Conservation (phyloP, 1,284 basidiomycete genomes). For the Pseudozyma hubeiensis region DNA sequence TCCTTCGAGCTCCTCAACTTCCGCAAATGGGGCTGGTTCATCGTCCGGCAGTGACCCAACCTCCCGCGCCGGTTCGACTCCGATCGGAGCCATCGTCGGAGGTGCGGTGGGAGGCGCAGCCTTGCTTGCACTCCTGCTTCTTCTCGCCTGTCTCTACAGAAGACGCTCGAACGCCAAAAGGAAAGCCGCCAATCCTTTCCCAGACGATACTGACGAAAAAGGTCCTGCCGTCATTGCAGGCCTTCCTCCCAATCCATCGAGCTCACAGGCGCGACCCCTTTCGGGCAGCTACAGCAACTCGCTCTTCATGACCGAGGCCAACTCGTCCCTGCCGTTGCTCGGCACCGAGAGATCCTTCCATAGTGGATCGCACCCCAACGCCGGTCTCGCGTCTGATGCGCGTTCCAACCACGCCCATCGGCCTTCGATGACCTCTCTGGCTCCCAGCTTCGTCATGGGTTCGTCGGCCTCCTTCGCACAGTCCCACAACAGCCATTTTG, state of each 20-base stretch:
- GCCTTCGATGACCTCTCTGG: constrained; percentile 30
- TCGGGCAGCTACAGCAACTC: constrained; percentile 32
- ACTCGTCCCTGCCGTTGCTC: constrained; percentile 25
- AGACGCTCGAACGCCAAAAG: constrained; percentile 25
- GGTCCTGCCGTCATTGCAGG: constrained; percentile 34
- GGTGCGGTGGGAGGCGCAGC: constrained; percentile 28
- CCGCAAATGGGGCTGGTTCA: constrained; percentile 5
- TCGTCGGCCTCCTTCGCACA: constrained; percentile 28
- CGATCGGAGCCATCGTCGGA: constrained; percentile 33
- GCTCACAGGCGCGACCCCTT: constrained; percentile 14
- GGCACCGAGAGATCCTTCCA: constrained; percentile 17
- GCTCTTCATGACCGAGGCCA: constrained; percentile 27
- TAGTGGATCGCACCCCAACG: constrained; percentile 14
- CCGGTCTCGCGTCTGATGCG: constrained; percentile 9
- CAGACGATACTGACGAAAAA: constrained; percentile 22
- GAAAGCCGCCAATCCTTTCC: constrained; percentile 28
- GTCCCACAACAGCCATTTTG: constrained; percentile 22
- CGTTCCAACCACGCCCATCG: constrained; percentile 22
- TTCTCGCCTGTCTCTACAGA: constrained; percentile 16
- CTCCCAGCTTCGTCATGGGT: constrained; percentile 33
- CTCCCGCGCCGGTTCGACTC: constrained; percentile 4
- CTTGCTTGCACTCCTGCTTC: constrained; percentile 15
- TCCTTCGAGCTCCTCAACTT: neutral
- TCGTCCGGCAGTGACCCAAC: constrained; percentile 1
- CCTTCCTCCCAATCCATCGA: constrained; percentile 28